Percentiles rank a stretch among this genome's conserved stretches.
Evolutionary conservation across 1,139 yeast genomes (phyloP).

Genomic region (Diutina scorzettiae): DNA sequence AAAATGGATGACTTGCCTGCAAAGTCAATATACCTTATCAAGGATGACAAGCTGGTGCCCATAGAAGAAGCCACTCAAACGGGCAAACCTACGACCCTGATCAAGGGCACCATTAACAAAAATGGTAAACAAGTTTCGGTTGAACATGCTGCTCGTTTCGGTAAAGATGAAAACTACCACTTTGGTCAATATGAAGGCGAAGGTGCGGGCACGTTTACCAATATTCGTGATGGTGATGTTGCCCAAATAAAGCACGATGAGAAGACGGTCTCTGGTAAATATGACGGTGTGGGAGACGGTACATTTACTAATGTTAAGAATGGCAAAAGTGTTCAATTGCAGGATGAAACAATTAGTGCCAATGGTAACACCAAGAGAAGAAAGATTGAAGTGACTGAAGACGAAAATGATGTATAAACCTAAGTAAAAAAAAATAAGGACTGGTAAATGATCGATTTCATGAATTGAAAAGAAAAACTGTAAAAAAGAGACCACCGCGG

Average conservation of each 20-base stretch:
- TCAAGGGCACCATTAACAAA: not conserved
- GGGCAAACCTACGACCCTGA: not conserved
- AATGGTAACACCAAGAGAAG: not conserved
- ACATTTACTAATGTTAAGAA: not conserved
- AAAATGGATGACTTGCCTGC: not conserved
- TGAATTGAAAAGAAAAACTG: too few relatives aligned
- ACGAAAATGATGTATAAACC: too few relatives aligned
- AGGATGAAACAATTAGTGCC: not conserved
- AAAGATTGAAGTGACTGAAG: not conserved
- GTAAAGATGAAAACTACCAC: not conserved
- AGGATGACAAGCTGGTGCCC: not conserved
- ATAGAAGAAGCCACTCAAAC: not conserved
- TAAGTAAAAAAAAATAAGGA: too few relatives aligned
- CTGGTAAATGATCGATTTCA: too few relatives aligned
- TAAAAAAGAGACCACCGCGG: too few relatives aligned
- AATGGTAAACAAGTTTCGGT: not conserved
- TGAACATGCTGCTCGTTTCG: not conserved
- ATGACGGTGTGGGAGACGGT: not conserved
- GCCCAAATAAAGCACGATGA: not conserved
- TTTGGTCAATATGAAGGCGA: not conserved
- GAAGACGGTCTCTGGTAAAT: not conserved
- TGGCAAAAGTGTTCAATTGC: not conserved
- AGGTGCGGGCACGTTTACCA: not conserved
- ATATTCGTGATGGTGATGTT: not conserved
- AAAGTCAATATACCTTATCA: not conserved